Evolutionary conservation across 306 rosid genomes (phyloP).

Genomic region (Rosa persica): DNA sequence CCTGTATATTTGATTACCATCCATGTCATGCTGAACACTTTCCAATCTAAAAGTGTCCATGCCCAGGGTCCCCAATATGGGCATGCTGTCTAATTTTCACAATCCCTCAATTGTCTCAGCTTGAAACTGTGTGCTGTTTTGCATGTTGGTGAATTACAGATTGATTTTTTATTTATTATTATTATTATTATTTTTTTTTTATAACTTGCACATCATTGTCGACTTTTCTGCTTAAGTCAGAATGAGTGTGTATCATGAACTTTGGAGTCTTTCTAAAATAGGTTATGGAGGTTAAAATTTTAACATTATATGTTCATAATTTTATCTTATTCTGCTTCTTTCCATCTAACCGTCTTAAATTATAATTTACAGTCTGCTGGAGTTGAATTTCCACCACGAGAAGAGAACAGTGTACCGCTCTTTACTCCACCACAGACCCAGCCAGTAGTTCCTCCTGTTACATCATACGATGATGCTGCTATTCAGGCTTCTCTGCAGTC

Average conservation of each 20-base stretch:
- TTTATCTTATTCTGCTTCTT: conserved; percentile 4
- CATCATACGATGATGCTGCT: conserved; percentile 61
- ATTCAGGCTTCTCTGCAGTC: conserved; percentile 90
- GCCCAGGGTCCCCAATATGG: not conserved
- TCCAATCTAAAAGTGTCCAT: not conserved
- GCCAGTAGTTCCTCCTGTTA: conserved; percentile 49
- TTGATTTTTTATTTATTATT: no score
- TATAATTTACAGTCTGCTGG: conserved; percentile 67
- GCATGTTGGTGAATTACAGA: not conserved
- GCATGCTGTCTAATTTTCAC: not conserved
- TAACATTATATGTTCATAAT: conserved; percentile 5
- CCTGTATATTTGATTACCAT: not conserved
- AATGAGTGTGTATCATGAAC: not conserved
- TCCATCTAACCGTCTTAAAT: conserved; percentile 11
- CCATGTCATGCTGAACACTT: not conserved
- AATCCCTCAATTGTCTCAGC: not conserved
- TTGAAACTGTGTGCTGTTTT: not conserved
- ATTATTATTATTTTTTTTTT: not conserved
- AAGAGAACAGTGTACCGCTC: conserved; percentile 72
- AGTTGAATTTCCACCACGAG: conserved; percentile 92
- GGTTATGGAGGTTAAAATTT: not conserved
- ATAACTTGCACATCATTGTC: not conserved
- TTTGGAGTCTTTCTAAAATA: not conserved
- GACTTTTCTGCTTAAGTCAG: not conserved
- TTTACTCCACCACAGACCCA: conserved; percentile 95